Conservation (phyloP, 1,139 yeast genomes). For the Suhomyces bolitotheri region DNA sequence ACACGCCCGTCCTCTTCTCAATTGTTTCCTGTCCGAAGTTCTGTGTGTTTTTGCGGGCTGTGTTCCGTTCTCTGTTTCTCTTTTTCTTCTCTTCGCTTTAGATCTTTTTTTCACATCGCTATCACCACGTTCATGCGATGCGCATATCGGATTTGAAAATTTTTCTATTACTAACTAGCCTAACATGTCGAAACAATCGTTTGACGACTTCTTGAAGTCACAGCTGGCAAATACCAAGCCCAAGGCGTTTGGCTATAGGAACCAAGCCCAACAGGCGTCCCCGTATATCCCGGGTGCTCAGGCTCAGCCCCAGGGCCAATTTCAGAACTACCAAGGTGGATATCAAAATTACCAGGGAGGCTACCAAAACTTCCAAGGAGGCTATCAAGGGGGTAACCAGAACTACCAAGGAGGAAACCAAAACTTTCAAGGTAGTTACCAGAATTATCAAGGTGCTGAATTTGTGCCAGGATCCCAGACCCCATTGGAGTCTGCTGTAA, state of each 20-base stretch:
- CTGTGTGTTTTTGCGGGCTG: too few relatives aligned
- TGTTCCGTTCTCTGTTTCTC: too few relatives aligned
- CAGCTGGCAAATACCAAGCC: conserved; percentile 24
- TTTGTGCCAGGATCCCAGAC: conserved; percentile 18
- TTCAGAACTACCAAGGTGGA: conserved; percentile 11
- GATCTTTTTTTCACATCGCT: too few relatives aligned
- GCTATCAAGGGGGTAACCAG: conserved; percentile 1
- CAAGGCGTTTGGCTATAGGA: conserved; percentile 18
- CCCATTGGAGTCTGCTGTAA: conserved; percentile 39
- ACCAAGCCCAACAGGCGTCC: background rate
- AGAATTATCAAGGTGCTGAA: conserved; percentile 3
- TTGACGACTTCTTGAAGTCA: conserved; percentile 37
- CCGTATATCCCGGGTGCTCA: background rate
- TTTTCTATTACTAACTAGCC: conserved; percentile 3
- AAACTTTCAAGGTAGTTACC: conserved; percentile 1
- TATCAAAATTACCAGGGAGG: conserved; percentile 5
- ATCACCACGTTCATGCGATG: conserved; percentile 11
- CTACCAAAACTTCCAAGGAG: conserved; percentile 7
- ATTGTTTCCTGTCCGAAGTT: too few relatives aligned
- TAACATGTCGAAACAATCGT: conserved; percentile 32
- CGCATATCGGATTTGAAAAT: conserved; percentile 8
- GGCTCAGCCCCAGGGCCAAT: conserved; percentile 1
- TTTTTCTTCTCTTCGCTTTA: too few relatives aligned
- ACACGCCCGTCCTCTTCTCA: too few relatives aligned
- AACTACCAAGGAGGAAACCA: background rate